Base-by-base conservation (phyloP, 148 eudicot species). In the Fagopyrum esculentum region DNA sequence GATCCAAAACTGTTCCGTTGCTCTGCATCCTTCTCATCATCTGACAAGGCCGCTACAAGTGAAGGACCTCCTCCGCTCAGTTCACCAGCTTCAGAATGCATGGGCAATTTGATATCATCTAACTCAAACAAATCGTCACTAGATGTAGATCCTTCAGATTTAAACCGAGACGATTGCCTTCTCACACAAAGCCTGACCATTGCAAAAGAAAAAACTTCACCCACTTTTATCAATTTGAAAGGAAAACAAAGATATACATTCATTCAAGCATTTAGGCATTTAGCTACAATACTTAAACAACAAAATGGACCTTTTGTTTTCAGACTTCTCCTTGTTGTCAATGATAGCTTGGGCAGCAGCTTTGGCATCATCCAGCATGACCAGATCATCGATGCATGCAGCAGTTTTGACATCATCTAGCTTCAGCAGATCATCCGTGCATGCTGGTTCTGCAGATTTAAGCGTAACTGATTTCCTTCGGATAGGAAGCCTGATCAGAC, bases 301-400 rank as follows among this genome's bases (percentile, higher is more conserved):
- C 10, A 77, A 17, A 44, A 75, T 71, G 12, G 19, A 93, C 96
- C 98, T 89, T 88, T 90, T 93, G 78, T 82, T 87, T 78, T 84
- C 88, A 47, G 82, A 83, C 40, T 72, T 74, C 71, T 89, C 96
- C 56, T 83, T 83, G 45, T 74, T 86, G 35, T 57, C 78, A 75
- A 69, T 77, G 5, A 43, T 59, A 7, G 35, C 71, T 11, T n/a
- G 45, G 54, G 52, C 47, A 54, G 77, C 71, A 46, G 74, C n/a
- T 17, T 46, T 71, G 46, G 47, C 74, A 17, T 71, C 54, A 71
- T 19, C 54, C 22, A 9, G 55, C 43, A 45, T 71, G 52, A 15
- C 40, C 52, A 48, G 17, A 71, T 3, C 40, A 66, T 66, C 71
- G 2, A n/a, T 13, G 15, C 17, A 40, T 40, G 71, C 19, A 54